Evolutionary conservation across 768 basidiomycete genomes (phyloP), one percentile per base, ranked within the genome.

Genomic region (Suillus subalutaceus): DNA sequence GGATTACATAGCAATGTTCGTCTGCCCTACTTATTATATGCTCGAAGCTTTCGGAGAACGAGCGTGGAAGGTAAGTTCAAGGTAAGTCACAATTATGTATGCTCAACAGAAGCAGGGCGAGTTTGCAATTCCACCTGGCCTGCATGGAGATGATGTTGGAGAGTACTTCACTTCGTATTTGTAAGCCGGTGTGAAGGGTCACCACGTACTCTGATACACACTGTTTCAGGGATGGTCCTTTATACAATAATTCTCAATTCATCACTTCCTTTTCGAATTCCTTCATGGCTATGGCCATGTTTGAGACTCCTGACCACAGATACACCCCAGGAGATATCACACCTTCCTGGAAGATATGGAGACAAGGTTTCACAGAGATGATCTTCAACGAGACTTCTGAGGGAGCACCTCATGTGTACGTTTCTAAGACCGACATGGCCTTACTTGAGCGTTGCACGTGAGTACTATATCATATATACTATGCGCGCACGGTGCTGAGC

Each of bases 81-180:
- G 73, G 38, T 68, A 74, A 38, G 63, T 69, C 12, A 72, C 72
- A 48, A 71, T 73, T 65, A 65, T 2, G 57, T 38, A 16, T 38
- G 57, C 37, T 23, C 8, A 58, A 38, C 37, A 16, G n/a, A 38
- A 38, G 37, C 15, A 58, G 57, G 78, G 73, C 2, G 52, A 73
- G 46, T 77, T 77, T 58, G 76, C 77, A 0, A 53, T 79, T 44
- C 71, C 76, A 37, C 78, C 76, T 6, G 78, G 66, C 2, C n/a
- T 56, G n/a, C 76, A 77, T 60, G 81, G 74, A 40, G 41, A 72
- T 2, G 84, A 84, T 57, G 56, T 77, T 1, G 52, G 65, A 3
- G 84, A 81, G 66, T 84, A 84, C 65, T 85, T 83, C 65, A 69
- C 78, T 8, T 74, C 70, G 6, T 20, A 56, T 56, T 13, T 6